Evolutionary conservation across 805 yeast genomes (phyloP).

Genomic region (Zygosaccharomyces gambellarensis): DNA sequence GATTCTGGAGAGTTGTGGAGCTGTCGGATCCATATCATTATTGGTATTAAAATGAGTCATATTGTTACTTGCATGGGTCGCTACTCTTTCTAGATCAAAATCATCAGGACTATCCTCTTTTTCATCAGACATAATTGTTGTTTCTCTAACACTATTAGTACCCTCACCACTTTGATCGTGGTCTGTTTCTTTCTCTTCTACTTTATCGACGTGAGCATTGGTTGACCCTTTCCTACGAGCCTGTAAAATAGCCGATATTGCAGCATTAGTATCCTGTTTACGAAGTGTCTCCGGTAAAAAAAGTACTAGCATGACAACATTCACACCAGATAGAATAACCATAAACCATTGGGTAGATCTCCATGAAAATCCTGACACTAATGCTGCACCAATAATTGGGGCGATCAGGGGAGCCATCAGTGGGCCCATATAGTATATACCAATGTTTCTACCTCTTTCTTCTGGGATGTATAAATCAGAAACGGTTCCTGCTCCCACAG

Average conservation of each 20-base stretch:
- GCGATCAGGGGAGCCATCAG: conserved; percentile 73
- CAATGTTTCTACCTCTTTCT: conserved; percentile 74
- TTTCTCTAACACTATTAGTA: conserved; percentile 6
- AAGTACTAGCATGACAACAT: conserved; percentile 46
- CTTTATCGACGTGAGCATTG: not conserved
- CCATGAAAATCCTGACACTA: conserved; percentile 75
- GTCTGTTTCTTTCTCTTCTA: not conserved
- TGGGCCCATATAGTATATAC: conserved; percentile 75
- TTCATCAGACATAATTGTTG: not conserved
- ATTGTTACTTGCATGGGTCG: conserved; percentile 20
- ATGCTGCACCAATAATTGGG: conserved; percentile 76
- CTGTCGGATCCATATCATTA: conserved; percentile 20
- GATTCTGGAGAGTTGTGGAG: conserved; percentile 26
- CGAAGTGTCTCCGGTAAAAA: conserved; percentile 75
- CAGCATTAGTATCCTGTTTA: conserved; percentile 47
- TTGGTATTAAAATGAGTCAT: conserved; percentile 18
- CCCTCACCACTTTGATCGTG: conserved; percentile 5
- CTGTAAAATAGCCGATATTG: conserved; percentile 43
- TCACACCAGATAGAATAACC: conserved; percentile 59
- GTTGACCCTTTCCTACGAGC: conserved; percentile 31
- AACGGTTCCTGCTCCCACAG: conserved; percentile 86
- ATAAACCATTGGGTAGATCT: conserved; percentile 84
- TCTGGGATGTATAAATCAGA: conserved; percentile 64
- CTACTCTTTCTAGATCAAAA: conserved; percentile 15
- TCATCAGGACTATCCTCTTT: conserved; percentile 4